phyloP scores from a whole-genome alignment of 805 yeast genomes.

The Novakomyces olei region DNA sequence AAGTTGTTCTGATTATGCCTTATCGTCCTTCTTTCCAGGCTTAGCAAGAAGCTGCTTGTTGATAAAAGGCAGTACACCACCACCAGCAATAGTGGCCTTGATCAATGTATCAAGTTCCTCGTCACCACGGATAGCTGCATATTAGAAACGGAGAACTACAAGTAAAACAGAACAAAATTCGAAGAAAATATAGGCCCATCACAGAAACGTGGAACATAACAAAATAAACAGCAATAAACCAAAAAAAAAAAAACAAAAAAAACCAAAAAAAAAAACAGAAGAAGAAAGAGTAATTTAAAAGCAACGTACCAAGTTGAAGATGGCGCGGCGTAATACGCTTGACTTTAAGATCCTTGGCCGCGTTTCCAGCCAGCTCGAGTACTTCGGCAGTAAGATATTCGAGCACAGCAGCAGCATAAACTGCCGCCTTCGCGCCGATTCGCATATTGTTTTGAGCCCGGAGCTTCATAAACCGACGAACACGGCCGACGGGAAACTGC shows the following conservation, averaged over 20 bases:
- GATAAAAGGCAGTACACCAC: slow-evolving; percentile 94
- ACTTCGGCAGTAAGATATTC: slow-evolving; percentile 97
- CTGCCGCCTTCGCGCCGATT: slow-evolving; percentile 71
- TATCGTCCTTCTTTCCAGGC: no score
- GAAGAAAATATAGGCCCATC: no score
- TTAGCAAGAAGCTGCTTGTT: slow-evolving; percentile 29
- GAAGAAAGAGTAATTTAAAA: no score
- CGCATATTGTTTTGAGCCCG: slow-evolving; percentile 68
- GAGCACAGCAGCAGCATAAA: slow-evolving; percentile 85
- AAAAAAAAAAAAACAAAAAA: no score
- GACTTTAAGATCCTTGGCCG: slow-evolving; percentile 89
- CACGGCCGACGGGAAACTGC: slow-evolving; percentile 94
- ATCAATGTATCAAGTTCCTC: slow-evolving; percentile 88
- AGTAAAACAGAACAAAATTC: no score
- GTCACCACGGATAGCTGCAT: slow-evolving; percentile 94
- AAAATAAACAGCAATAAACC: no score
- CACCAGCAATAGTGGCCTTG: slow-evolving; percentile 88
- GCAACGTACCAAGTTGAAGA: no score
- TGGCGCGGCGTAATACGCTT: slow-evolving; percentile 97
- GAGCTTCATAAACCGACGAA: slow-evolving; percentile 82
- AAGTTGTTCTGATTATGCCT: no score
- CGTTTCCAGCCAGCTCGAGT: slow-evolving; percentile 94
- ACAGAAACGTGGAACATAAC: no score
- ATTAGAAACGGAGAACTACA: no score
- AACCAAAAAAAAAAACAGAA: no score